These are phyloP conservation scores for Mycena crocata DNA, from an alignment of 768 basidiomycete genomes.

Conservation along the genomic window DNA sequence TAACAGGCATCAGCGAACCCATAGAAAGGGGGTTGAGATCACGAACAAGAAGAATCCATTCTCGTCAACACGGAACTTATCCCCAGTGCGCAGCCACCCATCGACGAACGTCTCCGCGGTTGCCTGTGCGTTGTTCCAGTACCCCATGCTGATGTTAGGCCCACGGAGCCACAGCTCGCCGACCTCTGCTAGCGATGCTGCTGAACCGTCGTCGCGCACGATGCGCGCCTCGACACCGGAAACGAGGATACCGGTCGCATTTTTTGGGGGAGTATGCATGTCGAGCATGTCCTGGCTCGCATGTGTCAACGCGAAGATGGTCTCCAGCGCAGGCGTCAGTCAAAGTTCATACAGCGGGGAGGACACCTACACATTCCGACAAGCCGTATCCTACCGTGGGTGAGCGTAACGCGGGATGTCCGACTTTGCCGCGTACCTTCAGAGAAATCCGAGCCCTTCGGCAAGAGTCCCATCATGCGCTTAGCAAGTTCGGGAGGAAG, in stretches of 20 bases:
- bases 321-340: constrained; percentile 50
- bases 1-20: constrained; percentile 85
- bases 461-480: constrained; percentile 51
- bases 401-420: background rate
- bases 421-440: constrained; percentile 56
- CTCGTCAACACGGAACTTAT: constrained; percentile 70
- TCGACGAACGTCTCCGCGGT: constrained; percentile 74
- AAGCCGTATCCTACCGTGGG: constrained; percentile 70
- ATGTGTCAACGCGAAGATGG: constrained; percentile 60
- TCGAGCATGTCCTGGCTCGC: constrained; percentile 58
- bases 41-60: constrained; percentile 76
- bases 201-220: constrained; percentile 66
- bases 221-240: constrained; percentile 75
- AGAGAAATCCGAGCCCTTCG: constrained; percentile 45
- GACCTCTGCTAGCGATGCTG: constrained; percentile 65
- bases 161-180: constrained; percentile 76
- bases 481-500: constrained; percentile 67
- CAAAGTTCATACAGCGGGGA: background rate
- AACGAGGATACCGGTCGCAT: constrained; percentile 64
- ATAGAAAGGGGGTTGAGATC: background rate
- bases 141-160: constrained; percentile 69
- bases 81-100: constrained; percentile 84
- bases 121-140: constrained; percentile 78
- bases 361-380: constrained; percentile 68
- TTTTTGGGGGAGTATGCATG: constrained; percentile 16